These are phyloP conservation scores for Claviceps sorghi DNA, from an alignment of 2,329 filamentous ascomycete genomes.

Conservation along the genomic window DNA sequence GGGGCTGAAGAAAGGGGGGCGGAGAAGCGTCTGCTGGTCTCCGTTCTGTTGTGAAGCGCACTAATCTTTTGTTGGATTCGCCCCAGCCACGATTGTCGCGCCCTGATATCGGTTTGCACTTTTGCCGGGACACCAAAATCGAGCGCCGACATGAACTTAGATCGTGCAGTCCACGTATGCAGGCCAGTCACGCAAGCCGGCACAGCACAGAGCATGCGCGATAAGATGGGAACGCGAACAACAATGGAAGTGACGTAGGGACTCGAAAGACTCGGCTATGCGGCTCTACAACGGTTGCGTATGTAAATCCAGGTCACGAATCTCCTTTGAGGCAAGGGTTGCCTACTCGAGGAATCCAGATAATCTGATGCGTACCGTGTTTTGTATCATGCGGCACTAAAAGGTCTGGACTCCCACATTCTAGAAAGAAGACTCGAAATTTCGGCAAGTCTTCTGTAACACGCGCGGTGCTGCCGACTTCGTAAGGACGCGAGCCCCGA, in stretches of 20 bases:
- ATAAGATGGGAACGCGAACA: not conserved
- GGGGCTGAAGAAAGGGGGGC: not conserved
- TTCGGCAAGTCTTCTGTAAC: not conserved
- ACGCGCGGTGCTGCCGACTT: not conserved
- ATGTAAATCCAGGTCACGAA: not conserved
- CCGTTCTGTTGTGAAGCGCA: not conserved
- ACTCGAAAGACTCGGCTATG: not conserved
- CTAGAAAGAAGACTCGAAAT: not conserved
- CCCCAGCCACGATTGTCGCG: not conserved
- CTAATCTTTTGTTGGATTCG: not conserved
- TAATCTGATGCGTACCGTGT: not conserved
- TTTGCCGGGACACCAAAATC: not conserved
- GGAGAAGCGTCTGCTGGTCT: not conserved
- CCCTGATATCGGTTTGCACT: not conserved
- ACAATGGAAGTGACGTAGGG: not conserved
- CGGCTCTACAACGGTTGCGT: not conserved
- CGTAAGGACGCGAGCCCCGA: not conserved
- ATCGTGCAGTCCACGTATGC: not conserved
- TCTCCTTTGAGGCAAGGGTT: not conserved
- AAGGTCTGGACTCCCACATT: not conserved
- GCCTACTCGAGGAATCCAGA: not conserved
- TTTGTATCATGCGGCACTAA: not conserved
- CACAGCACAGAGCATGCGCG: not conserved
- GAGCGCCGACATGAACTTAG: slow-evolving; percentile 1
- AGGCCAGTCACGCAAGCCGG: not conserved